Base-by-base conservation (phyloP, 179 eudicot species). In the Nepenthes alata region DNA sequence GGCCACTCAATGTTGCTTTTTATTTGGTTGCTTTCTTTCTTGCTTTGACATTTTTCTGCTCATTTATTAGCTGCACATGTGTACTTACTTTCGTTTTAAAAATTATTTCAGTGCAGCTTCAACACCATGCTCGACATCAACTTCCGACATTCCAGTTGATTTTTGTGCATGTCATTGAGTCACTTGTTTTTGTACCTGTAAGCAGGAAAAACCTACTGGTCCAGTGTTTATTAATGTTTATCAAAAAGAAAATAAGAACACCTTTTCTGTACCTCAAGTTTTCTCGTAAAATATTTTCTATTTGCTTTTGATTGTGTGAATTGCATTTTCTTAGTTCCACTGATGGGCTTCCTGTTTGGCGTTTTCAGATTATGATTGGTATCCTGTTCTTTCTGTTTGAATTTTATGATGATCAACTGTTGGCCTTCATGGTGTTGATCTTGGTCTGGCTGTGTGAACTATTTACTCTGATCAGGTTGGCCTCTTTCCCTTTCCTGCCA, bases 111-210 rank as follows among this genome's bases (percentile, higher is more conserved):
- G 98, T 86, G 78, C 98, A 93, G 88, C 98, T 93, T 69, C 98
- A 93, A 67, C 98, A 93, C 72, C 98, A 93, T 76, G 98, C 98
- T 78, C 96, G 93, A 25, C 95, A 89, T 69, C 85, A 84, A 66
- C 96, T 93, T 78, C 98, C 98, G 44, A 93, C 98, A 59, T 93
- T 93, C 69, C 98, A 93, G 69, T 75, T 93, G 82, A 93, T 93
- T 61, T 93, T 93, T 81, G 98, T 93, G 64, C 98, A 93, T 70
- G 96, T 93, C 57, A 81, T 89, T 67, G 98, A 93, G 65, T 93
- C 98, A 12, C 98, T 93, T 57, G 96, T 93, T 70, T 93, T 93
- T 74, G 98, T 93, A 37, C 98, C 98, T 63, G 98, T 93, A 80
- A 80, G 85, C 45, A 54, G 64, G 37, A 25, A 25, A 25, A 55